Conservation (phyloP, 352 stramenopile genomes). For the Phytophthora melonis region DNA sequence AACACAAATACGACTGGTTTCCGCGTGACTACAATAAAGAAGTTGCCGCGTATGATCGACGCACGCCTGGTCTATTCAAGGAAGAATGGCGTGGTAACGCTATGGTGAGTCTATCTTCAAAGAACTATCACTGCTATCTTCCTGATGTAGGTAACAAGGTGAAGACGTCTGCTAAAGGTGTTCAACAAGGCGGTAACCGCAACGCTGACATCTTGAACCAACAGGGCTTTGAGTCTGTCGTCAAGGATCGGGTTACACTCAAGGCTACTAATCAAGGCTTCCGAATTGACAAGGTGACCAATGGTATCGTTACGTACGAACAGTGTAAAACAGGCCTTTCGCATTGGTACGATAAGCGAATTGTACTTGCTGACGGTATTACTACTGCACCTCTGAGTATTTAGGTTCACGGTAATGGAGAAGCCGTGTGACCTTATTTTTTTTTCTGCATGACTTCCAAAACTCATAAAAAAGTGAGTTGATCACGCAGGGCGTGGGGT, state of each 20-base stretch:
- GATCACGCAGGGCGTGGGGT: too few relatives aligned
- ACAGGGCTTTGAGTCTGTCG: background rate
- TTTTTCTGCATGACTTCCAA: background rate
- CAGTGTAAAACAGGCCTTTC: background rate
- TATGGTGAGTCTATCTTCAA: too few relatives aligned
- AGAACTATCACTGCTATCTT: too few relatives aligned
- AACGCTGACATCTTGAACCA: background rate
- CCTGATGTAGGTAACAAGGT: too few relatives aligned
- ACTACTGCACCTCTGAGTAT: background rate
- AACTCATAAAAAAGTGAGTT: background rate
- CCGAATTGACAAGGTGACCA: background rate
- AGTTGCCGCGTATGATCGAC: too few relatives aligned
- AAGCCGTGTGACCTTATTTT: background rate
- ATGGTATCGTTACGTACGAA: background rate
- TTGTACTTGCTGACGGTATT: background rate
- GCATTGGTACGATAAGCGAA: background rate
- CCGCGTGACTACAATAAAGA: too few relatives aligned
- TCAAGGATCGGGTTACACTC: background rate
- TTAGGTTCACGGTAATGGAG: background rate
- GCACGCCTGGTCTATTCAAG: too few relatives aligned
- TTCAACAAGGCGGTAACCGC: background rate
- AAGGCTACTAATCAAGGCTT: background rate
- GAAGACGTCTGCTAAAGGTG: background rate
- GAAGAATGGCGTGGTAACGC: too few relatives aligned
- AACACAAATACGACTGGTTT: too few relatives aligned